phyloP scores from a whole-genome alignment of 177 flowering plant species.

The Vitis hybrid region DNA sequence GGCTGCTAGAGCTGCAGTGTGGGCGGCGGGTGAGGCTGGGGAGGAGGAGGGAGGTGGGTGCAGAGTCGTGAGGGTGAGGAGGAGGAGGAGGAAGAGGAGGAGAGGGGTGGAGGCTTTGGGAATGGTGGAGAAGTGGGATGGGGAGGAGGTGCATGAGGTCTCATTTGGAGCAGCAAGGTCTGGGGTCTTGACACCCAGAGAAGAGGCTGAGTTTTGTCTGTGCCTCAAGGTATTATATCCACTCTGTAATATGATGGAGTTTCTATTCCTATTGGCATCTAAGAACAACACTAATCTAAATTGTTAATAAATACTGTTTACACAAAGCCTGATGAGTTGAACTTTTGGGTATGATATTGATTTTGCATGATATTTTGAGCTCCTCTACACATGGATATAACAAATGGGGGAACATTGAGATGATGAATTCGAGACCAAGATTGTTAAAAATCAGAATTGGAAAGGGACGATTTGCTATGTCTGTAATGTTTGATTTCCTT shows the following conservation, averaged over 20 bases:
- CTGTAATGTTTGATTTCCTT: no score
- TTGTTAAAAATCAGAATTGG: no score
- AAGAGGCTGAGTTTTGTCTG: conserved; percentile 42
- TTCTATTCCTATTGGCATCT: neutral
- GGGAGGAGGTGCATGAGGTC: neutral
- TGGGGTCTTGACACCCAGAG: conserved; percentile 25
- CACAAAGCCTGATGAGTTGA: no score
- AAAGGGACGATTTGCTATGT: no score
- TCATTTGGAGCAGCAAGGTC: conserved; percentile 13
- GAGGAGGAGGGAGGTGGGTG: conserved; percentile 5
- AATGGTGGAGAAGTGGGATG: neutral
- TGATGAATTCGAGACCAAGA: no score
- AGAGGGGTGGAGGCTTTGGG: conserved; percentile 11
- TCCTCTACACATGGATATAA: no score
- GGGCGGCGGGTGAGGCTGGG: neutral
- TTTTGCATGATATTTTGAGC: no score
- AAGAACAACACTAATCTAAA: neutral
- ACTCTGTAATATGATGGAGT: neutral
- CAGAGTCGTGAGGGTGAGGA: conserved; percentile 21
- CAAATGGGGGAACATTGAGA: no score
- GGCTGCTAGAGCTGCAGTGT: conserved; percentile 15
- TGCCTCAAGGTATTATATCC: conserved; percentile 37
- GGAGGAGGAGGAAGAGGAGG: conserved; percentile 28
- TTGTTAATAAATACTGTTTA: neutral
- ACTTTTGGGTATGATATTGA: no score